phyloP scores from a whole-genome alignment of 306 rosid genomes.

The Quercus mongolica region DNA sequence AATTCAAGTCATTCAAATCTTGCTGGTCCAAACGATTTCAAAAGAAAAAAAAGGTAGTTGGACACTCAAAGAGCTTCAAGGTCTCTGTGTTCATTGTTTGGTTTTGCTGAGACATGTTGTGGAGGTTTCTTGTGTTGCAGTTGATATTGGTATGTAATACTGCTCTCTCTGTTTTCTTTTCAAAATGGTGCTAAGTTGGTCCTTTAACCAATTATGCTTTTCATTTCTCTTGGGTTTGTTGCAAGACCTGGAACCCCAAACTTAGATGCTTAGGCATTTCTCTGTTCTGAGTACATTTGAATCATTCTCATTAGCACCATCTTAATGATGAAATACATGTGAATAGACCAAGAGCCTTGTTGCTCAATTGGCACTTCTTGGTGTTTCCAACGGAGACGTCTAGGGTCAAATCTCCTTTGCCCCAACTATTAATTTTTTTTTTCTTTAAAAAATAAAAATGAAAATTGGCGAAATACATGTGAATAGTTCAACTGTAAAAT shows the following conservation, averaged over 20 bases:
- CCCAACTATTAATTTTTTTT: too few species aligned
- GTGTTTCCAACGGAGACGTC: too few species aligned
- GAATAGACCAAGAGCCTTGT: too few species aligned
- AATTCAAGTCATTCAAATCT: constrained; percentile 44
- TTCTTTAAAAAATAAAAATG: too few species aligned
- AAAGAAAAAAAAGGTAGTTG: constrained; percentile 32
- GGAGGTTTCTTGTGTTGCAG: not conserved
- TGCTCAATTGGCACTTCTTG: too few species aligned
- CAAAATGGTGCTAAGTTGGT: not conserved
- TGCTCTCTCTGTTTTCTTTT: not conserved
- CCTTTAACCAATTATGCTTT: not conserved
- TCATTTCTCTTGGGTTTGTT: not conserved
- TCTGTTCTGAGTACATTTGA: not conserved
- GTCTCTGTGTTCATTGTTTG: not conserved
- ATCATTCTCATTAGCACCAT: not conserved
- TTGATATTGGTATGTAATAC: not conserved
- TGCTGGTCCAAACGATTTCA: constrained; percentile 54
- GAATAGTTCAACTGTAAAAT: not conserved
- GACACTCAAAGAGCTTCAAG: not conserved
- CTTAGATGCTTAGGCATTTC: not conserved
- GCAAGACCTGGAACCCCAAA: not conserved
- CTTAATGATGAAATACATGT: not conserved
- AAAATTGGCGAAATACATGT: not conserved
- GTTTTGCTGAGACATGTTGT: not conserved
- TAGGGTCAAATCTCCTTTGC: too few species aligned